A percentile compares a stretch with the other conserved stretches of the same genome.
Evolutionary conservation across 306 rosid species (phyloP).

Genomic region (Ceratonia siliqua): DNA sequence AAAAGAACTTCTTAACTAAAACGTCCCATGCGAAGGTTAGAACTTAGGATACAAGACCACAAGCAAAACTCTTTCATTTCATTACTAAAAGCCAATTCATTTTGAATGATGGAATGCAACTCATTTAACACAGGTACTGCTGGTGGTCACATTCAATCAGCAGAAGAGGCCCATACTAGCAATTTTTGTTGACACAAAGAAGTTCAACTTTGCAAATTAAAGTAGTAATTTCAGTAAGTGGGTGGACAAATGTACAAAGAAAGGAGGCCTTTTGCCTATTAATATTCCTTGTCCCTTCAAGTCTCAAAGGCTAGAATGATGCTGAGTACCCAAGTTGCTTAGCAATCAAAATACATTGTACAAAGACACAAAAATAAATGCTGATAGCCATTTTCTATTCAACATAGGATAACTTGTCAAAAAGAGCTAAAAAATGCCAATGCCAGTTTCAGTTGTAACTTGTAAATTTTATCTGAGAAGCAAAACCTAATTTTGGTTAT

Average conservation of each 20-base stretch:
- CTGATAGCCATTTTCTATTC: neutral
- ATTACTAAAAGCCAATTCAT: neutral
- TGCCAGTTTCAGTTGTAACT: slow-evolving; percentile 16
- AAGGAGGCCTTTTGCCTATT: neutral
- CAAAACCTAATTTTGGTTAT: neutral
- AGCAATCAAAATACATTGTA: neutral
- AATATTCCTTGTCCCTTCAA: neutral
- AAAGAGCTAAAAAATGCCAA: neutral
- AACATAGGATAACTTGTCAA: neutral
- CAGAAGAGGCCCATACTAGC: slow-evolving; percentile 1
- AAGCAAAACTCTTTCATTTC: neutral
- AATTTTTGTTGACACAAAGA: neutral
- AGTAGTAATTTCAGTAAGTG: neutral
- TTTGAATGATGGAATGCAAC: neutral
- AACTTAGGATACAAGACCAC: neutral
- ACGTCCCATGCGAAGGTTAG: neutral
- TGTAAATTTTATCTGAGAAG: neutral
- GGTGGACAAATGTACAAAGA: neutral
- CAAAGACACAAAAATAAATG: neutral
- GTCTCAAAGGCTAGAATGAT: neutral
- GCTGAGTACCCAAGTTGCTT: slow-evolving; percentile 2
- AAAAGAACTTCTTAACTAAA: slow-evolving; percentile 15
- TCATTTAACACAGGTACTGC: neutral
- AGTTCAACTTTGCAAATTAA: slow-evolving; percentile 14
- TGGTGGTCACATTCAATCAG: slow-evolving; percentile 14